Evolutionary conservation across 495 filamentous ascomycete species (phyloP).

Genomic region (Xylaria bambusicola): DNA sequence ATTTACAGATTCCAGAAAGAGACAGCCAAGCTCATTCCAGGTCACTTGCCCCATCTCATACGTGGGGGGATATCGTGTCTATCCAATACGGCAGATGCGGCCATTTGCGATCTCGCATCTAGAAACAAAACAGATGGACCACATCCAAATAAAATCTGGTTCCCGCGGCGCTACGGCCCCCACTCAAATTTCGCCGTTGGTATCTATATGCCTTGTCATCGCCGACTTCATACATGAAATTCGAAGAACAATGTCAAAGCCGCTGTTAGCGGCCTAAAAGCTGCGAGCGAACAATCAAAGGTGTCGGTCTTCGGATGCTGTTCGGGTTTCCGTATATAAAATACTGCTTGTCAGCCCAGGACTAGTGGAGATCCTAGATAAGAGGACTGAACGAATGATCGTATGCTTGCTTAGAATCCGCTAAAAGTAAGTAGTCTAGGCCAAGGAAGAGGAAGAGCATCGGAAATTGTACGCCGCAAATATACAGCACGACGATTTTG

Average conservation of each 20-base stretch:
- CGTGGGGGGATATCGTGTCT: not conserved
- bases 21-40: not conserved
- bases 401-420: not conserved
- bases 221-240: not conserved
- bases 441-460: no score
- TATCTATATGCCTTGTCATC: conserved; percentile 1
- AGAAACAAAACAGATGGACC: conserved; percentile 4
- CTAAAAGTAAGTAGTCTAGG: no score
- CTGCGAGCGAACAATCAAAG: not conserved
- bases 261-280: conserved; percentile 5
- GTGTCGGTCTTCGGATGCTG: conserved; percentile 2
- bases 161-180: not conserved
- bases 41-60: not conserved
- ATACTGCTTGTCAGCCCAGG: no score
- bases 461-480: no score
- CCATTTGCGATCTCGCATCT: conserved; percentile 9
- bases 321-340: not conserved
- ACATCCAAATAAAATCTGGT: not conserved
- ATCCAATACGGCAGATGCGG: conserved; percentile 3
- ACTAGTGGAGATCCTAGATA: no score
- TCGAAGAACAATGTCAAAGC: conserved; percentile 1
- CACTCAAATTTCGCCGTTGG: not conserved
- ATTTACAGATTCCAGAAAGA: conserved; percentile 1
- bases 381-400: not conserved
- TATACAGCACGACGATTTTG: not conserved